Conservation (phyloP, 1,139 yeast species). For the Suhomyces maxii region DNA sequence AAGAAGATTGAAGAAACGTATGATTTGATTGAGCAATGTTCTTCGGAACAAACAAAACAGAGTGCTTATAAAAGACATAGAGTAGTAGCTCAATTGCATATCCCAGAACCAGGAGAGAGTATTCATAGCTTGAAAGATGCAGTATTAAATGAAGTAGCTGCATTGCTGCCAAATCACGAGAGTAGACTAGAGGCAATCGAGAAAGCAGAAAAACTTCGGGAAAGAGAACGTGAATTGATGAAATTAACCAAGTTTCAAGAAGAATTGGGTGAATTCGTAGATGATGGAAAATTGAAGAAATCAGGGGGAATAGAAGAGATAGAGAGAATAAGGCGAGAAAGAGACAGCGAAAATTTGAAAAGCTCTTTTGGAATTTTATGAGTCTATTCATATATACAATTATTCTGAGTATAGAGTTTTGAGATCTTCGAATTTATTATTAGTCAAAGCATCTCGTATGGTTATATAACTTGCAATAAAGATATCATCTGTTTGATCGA, state of each 20-base stretch:
- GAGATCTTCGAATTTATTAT: constrained; percentile 2
- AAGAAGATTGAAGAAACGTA: constrained; percentile 80
- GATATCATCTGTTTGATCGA: constrained; percentile 2
- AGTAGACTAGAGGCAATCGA: constrained; percentile 83
- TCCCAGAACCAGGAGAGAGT: constrained; percentile 69
- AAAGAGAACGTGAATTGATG: constrained; percentile 64
- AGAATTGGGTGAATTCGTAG: constrained; percentile 86
- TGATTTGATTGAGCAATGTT: constrained; percentile 76
- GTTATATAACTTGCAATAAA: constrained; percentile 4
- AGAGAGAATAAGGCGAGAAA: constrained; percentile 64
- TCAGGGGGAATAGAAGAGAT: constrained; percentile 89
- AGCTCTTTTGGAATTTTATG: constrained; percentile 38
- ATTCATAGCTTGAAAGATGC: constrained; percentile 74
- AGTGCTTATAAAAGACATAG: constrained; percentile 32
- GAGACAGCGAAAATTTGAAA: constrained; percentile 69
- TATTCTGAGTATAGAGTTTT: background rate
- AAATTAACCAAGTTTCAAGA: constrained; percentile 70
- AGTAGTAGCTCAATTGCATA: constrained; percentile 39
- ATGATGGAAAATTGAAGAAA: constrained; percentile 67
- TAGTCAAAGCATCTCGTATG: constrained; percentile 5
- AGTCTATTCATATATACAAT: background rate
- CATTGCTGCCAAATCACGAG: constrained; percentile 81
- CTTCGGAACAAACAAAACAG: constrained; percentile 64
- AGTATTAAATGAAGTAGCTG: constrained; percentile 73
- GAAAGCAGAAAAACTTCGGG: constrained; percentile 79